Percentiles rank a stretch among this genome's conserved stretches.
These are phyloP conservation scores for Alternaria conjuncta DNA, from an alignment of 2,329 filamentous ascomycete species.

Conservation along the genomic window DNA sequence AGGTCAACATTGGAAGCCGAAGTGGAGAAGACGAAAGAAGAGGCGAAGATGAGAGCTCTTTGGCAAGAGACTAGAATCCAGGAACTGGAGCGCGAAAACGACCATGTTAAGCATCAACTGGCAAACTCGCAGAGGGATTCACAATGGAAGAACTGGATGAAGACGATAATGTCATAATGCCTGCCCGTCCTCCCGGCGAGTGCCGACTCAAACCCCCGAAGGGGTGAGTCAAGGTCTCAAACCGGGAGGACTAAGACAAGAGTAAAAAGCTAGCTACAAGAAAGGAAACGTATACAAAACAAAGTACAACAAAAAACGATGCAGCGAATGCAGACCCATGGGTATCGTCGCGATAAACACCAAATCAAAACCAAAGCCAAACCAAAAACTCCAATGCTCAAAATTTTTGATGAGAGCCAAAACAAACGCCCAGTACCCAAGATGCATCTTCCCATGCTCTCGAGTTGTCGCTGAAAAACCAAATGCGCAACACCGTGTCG, in stretches of 20 bases:
- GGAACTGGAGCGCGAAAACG: background rate
- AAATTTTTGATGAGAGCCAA: background rate
- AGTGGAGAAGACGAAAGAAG: background rate
- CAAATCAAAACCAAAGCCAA: background rate
- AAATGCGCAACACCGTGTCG: background rate
- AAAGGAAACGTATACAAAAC: background rate
- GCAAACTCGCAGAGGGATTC: background rate
- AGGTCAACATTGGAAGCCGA: background rate
- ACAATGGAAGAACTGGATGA: background rate
- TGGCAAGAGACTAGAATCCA: background rate
- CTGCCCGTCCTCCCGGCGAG: background rate
- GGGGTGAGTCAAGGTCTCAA: background rate
- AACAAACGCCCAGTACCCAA: background rate
- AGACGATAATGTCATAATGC: background rate
- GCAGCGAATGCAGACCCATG: constrained; percentile 8
- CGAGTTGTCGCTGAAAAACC: background rate
- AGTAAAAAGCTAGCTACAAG: background rate
- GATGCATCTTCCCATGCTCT: background rate
- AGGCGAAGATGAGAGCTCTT: background rate
- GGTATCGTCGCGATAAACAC: constrained; percentile 5
- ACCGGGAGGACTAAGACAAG: background rate
- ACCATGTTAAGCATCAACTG: background rate
- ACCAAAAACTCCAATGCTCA: background rate
- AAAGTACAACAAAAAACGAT: background rate
- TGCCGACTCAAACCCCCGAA: background rate